Base-by-base conservation (phyloP, 1,139 yeast species). In the Arxiozyma telluris region DNA sequence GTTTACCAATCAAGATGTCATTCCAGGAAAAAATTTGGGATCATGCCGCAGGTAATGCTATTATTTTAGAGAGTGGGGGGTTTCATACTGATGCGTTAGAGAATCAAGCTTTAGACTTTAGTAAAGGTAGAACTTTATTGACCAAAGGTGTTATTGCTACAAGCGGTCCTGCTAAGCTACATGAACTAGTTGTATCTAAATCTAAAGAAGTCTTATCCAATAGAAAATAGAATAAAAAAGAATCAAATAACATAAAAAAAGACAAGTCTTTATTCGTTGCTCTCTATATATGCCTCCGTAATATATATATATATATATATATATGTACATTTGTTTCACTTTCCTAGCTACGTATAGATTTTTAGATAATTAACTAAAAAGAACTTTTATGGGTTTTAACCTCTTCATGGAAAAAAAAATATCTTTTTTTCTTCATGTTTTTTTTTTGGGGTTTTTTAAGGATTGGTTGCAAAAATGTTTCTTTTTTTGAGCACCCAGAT, bases 21-120 rank as follows among this genome's bases (percentile, higher is more conserved):
- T 93, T 91, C 69, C 80, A 88, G 64, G 99, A 93, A 68, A 93
- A 94, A 72, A 90, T 93, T 57, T 93, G 98, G 98, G 99, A 93
- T 70, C 99, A 93, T 69, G 98, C 98, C 25, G 96, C 97, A 1
- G 99, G 98, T 6, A 85, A 87, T 62, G 76, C 91, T 15, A 78
- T 93, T 59, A 83, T 94, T 47, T 77, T 80, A 42, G 98, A 94
- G 70, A 87, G 95, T 62, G 98, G 98, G 49, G 98, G 98, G 9
- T 70, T 75, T 53, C 98, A 93, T 30, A 83, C 94, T 17, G 98
- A 93, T 67, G 81, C 91, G 65, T 69, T 79, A 54, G 96, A 97
- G 12, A 74, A 76, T 41, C 71, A 70, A n/a, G 71, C 73, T 27
- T 78, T 93, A 58, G 82, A 93, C 66, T 94, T 93, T 64, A 91